Evolutionary conservation across 768 basidiomycete species (phyloP), one percentile per base, ranked within the genome.

Genomic region (Kwoniella sp.): DNA sequence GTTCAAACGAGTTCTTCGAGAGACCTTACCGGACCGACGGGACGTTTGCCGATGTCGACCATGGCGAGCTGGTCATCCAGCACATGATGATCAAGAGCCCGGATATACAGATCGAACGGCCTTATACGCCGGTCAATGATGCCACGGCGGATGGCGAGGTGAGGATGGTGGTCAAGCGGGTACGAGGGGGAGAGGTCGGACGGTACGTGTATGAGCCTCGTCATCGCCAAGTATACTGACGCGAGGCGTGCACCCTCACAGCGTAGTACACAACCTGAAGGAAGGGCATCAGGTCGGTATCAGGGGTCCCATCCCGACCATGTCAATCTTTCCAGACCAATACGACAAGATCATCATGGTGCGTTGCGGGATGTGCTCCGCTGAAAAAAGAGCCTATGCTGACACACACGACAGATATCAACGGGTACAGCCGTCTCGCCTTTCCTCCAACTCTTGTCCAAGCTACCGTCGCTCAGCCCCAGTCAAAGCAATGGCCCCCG

Each of bases 161-260:
- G 4, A 51, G 53, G 26, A 33, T 73, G 17, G 58, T 73, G n/a
- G 67, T 73, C 6, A 73, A 73, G 56, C 48, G 68, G 6, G 68
- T 71, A 2, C 32, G 50, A 40, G 70, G 70, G 17, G 72, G 72
- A n/a, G 72, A 73, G 50, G 72, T 73, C 6, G 72, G 72, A n/a
- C 43, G 71, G 71, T 73, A 53, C 50, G 71, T 62, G 12, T 28
- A 17, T 45, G 0, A 3, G 40, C 20, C 36, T 37, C 17, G 9
- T 19, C 15, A 20, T 20, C 19, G 3, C 42, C 7, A 17, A 28
- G 10, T n/a, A 23, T 5, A 10, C 20, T 22, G 29, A 15, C 8
- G n/a, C 42, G 9, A 10, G 37, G 37, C 19, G 37, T 17, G 37
- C 37, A 9, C 9, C 37, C 15, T 14, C 47, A 40, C 25, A 59